A percentile compares a stretch with the other conserved stretches of the same genome.
Evolutionary conservation across 352 stramenopile genomes (phyloP).

Genomic region (Globisporangium paroecandrum): DNA sequence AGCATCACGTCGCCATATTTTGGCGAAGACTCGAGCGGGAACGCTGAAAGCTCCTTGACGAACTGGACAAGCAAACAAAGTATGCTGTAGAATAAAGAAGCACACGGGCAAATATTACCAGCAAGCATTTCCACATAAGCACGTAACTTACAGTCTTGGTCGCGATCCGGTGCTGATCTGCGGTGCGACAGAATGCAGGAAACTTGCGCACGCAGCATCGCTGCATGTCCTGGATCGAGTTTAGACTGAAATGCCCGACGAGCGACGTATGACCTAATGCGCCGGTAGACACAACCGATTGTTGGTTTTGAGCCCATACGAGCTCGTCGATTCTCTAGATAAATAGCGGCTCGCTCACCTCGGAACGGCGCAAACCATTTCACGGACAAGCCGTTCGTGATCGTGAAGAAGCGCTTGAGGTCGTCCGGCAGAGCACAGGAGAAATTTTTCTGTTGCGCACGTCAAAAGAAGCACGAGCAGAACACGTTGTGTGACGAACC

Average conservation of each 20-base stretch:
- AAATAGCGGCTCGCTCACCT: slow-evolving; percentile 26
- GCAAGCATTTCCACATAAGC: neutral
- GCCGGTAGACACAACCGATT: neutral
- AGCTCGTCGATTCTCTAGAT: neutral
- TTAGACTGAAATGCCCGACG: slow-evolving; percentile 66
- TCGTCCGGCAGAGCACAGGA: slow-evolving; percentile 54
- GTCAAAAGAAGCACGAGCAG: neutral
- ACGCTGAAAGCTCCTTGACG: slow-evolving; percentile 30
- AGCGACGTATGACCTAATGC: slow-evolving; percentile 35
- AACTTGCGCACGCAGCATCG: slow-evolving; percentile 37
- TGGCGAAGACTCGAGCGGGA: slow-evolving; percentile 54
- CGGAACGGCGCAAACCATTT: slow-evolving; percentile 69
- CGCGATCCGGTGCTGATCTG: slow-evolving; percentile 36
- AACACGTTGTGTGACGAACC: neutral
- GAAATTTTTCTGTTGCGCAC: slow-evolving; percentile 42
- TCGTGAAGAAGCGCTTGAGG: slow-evolving; percentile 62
- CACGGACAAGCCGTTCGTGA: slow-evolving; percentile 64
- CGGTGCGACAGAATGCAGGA: slow-evolving; percentile 27
- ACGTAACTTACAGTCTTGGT: slow-evolving; percentile 17
- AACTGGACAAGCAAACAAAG: slow-evolving; percentile 5
- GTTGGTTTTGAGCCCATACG: neutral
- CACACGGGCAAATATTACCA: neutral
- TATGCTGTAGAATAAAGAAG: neutral
- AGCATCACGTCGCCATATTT: slow-evolving; percentile 58
- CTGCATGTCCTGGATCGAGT: slow-evolving; percentile 60